phyloP scores from a whole-genome alignment of 805 yeast genomes.

The Lachancea meyersii region DNA sequence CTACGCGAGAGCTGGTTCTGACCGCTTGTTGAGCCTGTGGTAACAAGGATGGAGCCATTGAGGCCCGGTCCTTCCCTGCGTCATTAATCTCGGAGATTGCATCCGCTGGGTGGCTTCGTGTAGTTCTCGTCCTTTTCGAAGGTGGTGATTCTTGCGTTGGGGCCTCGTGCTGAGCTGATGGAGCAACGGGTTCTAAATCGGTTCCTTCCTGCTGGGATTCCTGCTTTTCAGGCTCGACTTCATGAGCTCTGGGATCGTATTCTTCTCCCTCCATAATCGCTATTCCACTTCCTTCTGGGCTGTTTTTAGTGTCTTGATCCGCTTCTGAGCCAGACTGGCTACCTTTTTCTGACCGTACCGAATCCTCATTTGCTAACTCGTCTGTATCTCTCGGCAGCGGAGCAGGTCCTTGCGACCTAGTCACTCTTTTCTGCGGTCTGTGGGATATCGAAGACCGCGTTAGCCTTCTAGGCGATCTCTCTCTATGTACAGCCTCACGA shows the following conservation, averaged over 20 bases:
- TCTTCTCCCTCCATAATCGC: constrained; percentile 6
- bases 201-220: background rate
- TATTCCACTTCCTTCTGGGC: background rate
- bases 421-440: constrained; percentile 1
- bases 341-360: background rate
- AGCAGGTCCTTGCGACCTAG: constrained; percentile 9
- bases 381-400: constrained; percentile 1
- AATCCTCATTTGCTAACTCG: constrained; percentile 4
- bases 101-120: constrained; percentile 3
- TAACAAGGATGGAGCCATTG: background rate
- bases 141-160: constrained; percentile 10
- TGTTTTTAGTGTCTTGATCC: background rate
- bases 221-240: background rate
- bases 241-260: constrained; percentile 7
- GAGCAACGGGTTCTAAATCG: background rate
- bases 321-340: background rate
- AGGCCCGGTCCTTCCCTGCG: background rate
- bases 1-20: constrained; percentile 21
- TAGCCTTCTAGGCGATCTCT: background rate
- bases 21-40: constrained; percentile 3
- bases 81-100: background rate
- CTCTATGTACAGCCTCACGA: background rate
- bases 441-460: constrained; percentile 2
- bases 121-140: constrained; percentile 4
- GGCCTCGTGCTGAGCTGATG: background rate